Percentiles rank a stretch among this genome's conserved stretches.
These are phyloP conservation scores for Zygoascus bituminiphila DNA, from an alignment of 805 yeast species.

Conservation along the genomic window DNA sequence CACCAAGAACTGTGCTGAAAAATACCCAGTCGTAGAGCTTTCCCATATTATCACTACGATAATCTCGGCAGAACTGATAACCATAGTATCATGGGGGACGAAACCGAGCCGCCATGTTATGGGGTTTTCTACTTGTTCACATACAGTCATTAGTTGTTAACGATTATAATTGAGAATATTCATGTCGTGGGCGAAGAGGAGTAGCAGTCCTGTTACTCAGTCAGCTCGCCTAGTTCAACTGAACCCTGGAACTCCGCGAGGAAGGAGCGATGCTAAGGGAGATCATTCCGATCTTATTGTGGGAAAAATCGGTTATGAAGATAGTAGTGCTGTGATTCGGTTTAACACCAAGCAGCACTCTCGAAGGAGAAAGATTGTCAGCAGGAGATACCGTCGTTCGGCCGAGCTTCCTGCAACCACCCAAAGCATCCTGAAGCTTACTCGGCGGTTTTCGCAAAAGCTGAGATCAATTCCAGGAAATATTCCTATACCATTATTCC, in stretches of 20 bases:
- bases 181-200: background rate
- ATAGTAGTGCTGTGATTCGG: background rate
- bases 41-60: background rate
- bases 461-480: conserved; percentile 9
- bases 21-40: background rate
- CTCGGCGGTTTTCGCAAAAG: conserved; percentile 3
- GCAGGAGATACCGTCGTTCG: background rate
- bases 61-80: too few relatives aligned
- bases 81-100: background rate
- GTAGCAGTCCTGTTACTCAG: background rate
- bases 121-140: too few relatives aligned
- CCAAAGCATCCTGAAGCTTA: background rate
- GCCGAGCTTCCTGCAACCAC: background rate
- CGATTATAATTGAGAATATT: too few relatives aligned
- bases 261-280: too few relatives aligned
- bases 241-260: too few relatives aligned
- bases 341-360: background rate
- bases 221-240: too few relatives aligned
- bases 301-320: background rate
- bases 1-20: background rate
- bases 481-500: conserved; percentile 5
- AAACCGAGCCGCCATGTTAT: background rate
- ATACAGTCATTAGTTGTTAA: too few relatives aligned
- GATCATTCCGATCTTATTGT: background rate
- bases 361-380: background rate